Evolutionary conservation across 805 yeast genomes (phyloP), one percentile per base, ranked within the genome.

Genomic region (Candida koratica): DNA sequence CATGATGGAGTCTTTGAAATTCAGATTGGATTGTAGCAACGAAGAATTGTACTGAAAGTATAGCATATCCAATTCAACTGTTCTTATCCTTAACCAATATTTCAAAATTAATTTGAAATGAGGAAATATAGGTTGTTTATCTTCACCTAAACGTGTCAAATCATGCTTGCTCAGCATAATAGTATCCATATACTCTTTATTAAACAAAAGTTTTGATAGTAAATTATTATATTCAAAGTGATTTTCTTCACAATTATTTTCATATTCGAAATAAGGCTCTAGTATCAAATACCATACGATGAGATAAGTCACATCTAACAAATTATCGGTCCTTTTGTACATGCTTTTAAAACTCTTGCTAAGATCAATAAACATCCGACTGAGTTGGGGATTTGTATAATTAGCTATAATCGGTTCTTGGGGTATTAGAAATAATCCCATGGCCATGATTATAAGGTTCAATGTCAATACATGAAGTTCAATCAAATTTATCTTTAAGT

Each of bases 31-130:
- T 14, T 51, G 40, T 26, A 57, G 34, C 18, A 57, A 46, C 7
- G 57, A 45, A 1, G 59, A 60, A 29, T 53, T 52, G 25, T 47
- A 46, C 37, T 56, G 64, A 42, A 56, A 56, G 37, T 49, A 57
- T 14, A 58, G 43, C 17, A 41, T 44, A 19, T 52, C 56, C 17
- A 56, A 32, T 33, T 55, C 61, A n/a, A 53, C 41, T n/a, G 51
- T 32, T 26, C 60, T 38, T n/a, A 58, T 34, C 35, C 55, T 53
- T n/a, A 53, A 42, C 63, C 62, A 58, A 27, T 44, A 48, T 18
- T 47, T 41, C 2, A 52, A 45, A 5, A 53, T 35, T 7, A 50
- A 9, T 16, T 37, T 43, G 8, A 24, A 17, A 37, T 25, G 42
- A 4, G 26, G 13, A 11, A 20, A 9, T 20, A 22, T 28, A 19